Base-by-base conservation (phyloP, 2,329 filamentous ascomycete species). In the Paecilomyces dactylethromorphus region DNA sequence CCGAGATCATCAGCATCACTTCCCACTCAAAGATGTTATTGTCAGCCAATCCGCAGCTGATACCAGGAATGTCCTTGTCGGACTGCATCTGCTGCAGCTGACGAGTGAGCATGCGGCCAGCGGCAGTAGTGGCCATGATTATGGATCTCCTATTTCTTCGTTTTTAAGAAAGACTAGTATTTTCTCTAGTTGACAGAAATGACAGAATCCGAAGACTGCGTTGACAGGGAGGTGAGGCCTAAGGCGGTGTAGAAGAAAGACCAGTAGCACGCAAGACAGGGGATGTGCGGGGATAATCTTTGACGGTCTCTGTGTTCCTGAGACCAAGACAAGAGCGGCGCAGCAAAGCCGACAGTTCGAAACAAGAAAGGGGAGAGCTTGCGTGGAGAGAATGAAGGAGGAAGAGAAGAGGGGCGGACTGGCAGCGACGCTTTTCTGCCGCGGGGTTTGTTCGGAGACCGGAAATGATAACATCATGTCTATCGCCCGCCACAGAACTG, bases 1-100 rank as follows among this genome's bases (percentile, higher is more conserved):
- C 92, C 62, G 86, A 91, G 65, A 97, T 93, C 93, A 99, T 97
- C 61, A 99, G 85, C 90, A 97, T 96, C 21, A 97, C 92, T 76
- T 97, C 92, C 94, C 94, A 99, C 79, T 96, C 90, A 65, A 97
- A 97, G 10, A 97, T 87, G 72, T 96, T 89, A 74, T 89, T 90
- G 68, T 88, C 87, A 56, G 92, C 87, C 51, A 99, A 80, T 0
- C 94, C 94, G 68, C 91, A 96, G 62, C 92, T 97, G 70, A 97
- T 96, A 56, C 93, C 94, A 0, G 91, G 91, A 53, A 97, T 89
- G 75, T 96, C 92, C 72, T 92, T 93, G 73, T 91, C 88, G 24
- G 84, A 86, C 77, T 96, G 91, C 86, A 99, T 97, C 73, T 95
- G 88, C 79, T 96, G 96, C 64, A 97, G 85, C 78, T 97, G 93